Evolutionary conservation across 2,329 filamentous ascomycete species (phyloP), one percentile per base, ranked within the genome.

Genomic region (Sclerotinia nivalis): DNA sequence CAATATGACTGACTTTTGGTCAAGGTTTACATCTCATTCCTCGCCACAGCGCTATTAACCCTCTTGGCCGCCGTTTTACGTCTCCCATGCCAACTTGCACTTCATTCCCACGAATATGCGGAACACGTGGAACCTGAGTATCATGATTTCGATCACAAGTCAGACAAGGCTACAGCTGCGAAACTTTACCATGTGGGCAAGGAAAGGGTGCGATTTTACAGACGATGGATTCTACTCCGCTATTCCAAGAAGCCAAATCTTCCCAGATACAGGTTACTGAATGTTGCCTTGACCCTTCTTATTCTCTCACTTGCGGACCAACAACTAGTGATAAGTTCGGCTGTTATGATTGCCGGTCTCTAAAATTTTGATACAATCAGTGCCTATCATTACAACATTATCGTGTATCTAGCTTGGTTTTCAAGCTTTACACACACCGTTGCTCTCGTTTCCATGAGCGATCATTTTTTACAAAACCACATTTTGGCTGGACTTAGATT

Each of bases 301-400:
- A 59, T 68, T 28, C 9, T 60, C n/a, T 68, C 66, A 43, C 66
- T 68, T 18, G 43, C 66, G 15, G 66, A 68, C 25, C 66, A 68
- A 50, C 43, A 60, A 50, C 22, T 68, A 20, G 54, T 60, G 31
- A 67, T 20, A 25, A 58, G 54, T 22, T 58, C 15, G 6, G 54
- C 65, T 37, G 31, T 67, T 7, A 45, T 67, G 40, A 67, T 67
- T 25, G 54, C 65, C 12, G 65, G 37, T 7, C 43, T 67, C 3
- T 49, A 58, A 20, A 55, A 58, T 10, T 59, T 54, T 5, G 20
- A 67, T 10, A 45, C 20, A 0, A 67, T 67, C 7, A 58, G 52
- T 4, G 54, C 65, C 5, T 67, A 59, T 7, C 54, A 67, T 66
- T 66, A 66, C n/a, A 66, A 66, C 13, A 67, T 67, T 13, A 56